These are phyloP conservation scores for Sphaerulina vaccinii DNA, from an alignment of 2,329 filamentous ascomycete species.

Conservation along the genomic window DNA sequence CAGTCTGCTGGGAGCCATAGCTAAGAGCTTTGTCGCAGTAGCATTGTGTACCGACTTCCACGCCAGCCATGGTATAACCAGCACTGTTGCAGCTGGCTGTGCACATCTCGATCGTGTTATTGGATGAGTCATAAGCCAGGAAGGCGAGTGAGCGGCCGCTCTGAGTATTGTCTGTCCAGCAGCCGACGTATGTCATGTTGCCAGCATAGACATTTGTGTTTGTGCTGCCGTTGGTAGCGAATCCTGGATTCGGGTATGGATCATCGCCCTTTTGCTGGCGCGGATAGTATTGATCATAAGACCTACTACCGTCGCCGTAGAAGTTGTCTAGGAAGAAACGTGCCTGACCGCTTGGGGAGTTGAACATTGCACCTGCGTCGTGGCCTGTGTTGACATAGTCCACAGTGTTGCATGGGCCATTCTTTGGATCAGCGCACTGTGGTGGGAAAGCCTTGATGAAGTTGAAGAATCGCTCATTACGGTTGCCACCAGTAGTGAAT, in stretches of 20 bases:
- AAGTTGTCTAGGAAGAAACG: conserved; percentile 43
- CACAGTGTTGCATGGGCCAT: conserved; percentile 37
- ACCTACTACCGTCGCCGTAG: conserved; percentile 35
- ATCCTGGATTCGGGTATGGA: conserved; percentile 36
- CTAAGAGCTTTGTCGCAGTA: conserved; percentile 37
- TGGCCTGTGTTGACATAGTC: conserved; percentile 39
- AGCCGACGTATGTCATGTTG: conserved; percentile 40
- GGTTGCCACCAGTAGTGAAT: conserved; percentile 35
- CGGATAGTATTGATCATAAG: conserved; percentile 41
- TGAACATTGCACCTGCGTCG: conserved; percentile 40
- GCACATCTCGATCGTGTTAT: conserved; percentile 37
- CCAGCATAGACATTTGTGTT: conserved; percentile 37
- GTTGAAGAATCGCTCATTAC: conserved; percentile 43
- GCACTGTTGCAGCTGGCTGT: conserved; percentile 33
- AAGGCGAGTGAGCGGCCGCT: conserved; percentile 29
- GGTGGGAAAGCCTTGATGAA: conserved; percentile 40
- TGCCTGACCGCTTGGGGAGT: conserved; percentile 36
- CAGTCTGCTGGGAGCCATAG: conserved; percentile 28
- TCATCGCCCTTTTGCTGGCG: conserved; percentile 36
- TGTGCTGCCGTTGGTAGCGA: conserved; percentile 25
- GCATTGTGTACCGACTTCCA: conserved; percentile 37
- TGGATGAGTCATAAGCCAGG: conserved; percentile 29
- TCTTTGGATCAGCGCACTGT: conserved; percentile 29
- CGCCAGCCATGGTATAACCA: conserved; percentile 39
- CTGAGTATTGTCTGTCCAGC: conserved; percentile 36